Conservation (phyloP, 495 filamentous ascomycete genomes). For the Podospora anserina region DNA sequence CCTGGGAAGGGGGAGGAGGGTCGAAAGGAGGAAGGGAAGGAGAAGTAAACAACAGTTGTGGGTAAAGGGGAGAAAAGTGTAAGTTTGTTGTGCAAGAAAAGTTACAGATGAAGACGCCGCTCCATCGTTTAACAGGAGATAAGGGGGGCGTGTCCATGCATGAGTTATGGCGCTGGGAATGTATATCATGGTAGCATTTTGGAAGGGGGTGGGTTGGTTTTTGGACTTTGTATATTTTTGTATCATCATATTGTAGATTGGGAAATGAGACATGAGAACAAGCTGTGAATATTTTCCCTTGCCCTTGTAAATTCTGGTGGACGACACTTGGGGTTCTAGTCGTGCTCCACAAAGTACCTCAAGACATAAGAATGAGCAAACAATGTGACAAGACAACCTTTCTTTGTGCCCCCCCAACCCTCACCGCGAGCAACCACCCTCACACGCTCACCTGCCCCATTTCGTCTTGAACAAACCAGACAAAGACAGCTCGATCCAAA, state of each 20-base stretch:
- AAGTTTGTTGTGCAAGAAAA: neutral
- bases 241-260: too few species aligned
- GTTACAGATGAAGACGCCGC: neutral
- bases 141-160: neutral
- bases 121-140: constrained; percentile 1
- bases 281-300: too few species aligned
- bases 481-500: neutral
- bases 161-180: neutral
- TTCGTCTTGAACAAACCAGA: neutral
- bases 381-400: neutral
- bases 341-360: too few species aligned
- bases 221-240: too few species aligned
- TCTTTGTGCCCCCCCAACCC: neutral
- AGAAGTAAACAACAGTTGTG: constrained; percentile 41
- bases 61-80: neutral
- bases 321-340: too few species aligned
- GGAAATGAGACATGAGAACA: too few species aligned
- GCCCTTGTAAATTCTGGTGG: too few species aligned
- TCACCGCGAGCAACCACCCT: neutral
- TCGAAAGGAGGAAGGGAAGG: constrained; percentile 33
- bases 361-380: neutral
- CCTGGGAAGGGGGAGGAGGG: neutral
- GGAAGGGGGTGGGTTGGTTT: too few species aligned
- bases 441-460: neutral
- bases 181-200: neutral